Base-by-base conservation (phyloP, 2,329 filamentous ascomycete genomes). In the Exophiala xenobiotica region DNA sequence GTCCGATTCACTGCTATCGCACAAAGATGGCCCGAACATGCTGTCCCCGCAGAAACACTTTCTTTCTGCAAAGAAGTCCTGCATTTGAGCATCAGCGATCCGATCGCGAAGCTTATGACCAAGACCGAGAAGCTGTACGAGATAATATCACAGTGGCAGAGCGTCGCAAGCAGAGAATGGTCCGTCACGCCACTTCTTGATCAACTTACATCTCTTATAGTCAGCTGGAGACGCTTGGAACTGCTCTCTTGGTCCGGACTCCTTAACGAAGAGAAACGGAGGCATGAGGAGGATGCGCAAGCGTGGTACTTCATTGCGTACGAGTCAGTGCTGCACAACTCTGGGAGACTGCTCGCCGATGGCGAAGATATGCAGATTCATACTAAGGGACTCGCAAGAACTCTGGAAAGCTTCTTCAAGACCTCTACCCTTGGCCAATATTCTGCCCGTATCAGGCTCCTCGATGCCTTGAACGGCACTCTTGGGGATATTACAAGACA, bases 261-360 rank as follows among this genome's bases (percentile, higher is more conserved):
- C 2, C 86, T 99, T 54, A 89, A 96, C 60, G 83, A 88, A 67
- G 93, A 99, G 68, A 78, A 83, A 29, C 78, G 81, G 46, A 90
- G 87, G 62, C 90, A 85, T 61, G 76, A 85, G 18, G 80, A 88
- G 42, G 86, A 90, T 64, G 90, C 92, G 2, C 85, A 84, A 62
- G 86, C 87, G 12, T 99, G 93, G 93, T 99, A 91, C 86, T 99
- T 96, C 63, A 80, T 97, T 53, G 90, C 92, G 1, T 99, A 96
- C 64, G 90, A 97, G 68, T 89, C 86, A 3, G 82, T 95, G 35
- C 80, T 99, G 60, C 86, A 84, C 2, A 86, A 85, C 7, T 87
- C 91, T 0, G 75, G 88, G 47, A 79, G 81, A 16, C 78, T 92
- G 54, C 74, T 80, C 1, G 77, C 82, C 50, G 76, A 79, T 19